These are phyloP conservation scores for Chloromonas sp. DNA, from an alignment of 163 green algal species.

Conservation along the genomic window DNA sequence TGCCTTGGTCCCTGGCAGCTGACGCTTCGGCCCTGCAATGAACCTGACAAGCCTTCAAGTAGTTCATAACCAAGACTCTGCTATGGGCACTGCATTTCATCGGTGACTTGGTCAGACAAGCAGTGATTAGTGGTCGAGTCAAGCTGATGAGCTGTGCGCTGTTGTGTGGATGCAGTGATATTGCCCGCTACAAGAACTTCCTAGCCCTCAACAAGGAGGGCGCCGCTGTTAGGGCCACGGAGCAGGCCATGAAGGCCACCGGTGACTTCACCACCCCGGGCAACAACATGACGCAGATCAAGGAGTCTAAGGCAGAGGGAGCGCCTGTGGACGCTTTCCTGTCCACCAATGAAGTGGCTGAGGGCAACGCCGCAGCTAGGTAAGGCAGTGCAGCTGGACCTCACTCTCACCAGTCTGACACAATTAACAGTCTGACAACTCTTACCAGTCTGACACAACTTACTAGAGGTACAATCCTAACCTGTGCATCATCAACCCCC, in stretches of 20 bases:
- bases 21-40: too few species aligned
- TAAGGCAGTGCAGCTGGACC: not conserved
- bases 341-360: conserved; percentile 8
- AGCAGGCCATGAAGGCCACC: conserved; percentile 19
- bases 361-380: conserved; percentile 13
- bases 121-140: not conserved
- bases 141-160: not conserved
- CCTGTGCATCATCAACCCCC: too few species aligned
- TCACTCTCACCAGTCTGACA: too few species aligned
- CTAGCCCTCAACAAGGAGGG: conserved; percentile 41
- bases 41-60: not conserved
- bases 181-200: conserved; percentile 51
- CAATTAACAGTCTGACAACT: too few species aligned
- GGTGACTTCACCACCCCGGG: conserved; percentile 28
- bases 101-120: not conserved
- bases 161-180: not conserved
- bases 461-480: too few species aligned
- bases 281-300: conserved; percentile 16
- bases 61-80: not conserved
- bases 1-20: too few species aligned
- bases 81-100: not conserved
- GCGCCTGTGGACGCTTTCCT: conserved; percentile 39
- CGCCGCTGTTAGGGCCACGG: conserved; percentile 27
- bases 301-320: conserved; percentile 8
- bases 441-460: too few species aligned